Evolutionary conservation across 352 stramenopile species (phyloP), one percentile per base, ranked within the genome.

Genomic region (Saprolegnia parasitica): DNA sequence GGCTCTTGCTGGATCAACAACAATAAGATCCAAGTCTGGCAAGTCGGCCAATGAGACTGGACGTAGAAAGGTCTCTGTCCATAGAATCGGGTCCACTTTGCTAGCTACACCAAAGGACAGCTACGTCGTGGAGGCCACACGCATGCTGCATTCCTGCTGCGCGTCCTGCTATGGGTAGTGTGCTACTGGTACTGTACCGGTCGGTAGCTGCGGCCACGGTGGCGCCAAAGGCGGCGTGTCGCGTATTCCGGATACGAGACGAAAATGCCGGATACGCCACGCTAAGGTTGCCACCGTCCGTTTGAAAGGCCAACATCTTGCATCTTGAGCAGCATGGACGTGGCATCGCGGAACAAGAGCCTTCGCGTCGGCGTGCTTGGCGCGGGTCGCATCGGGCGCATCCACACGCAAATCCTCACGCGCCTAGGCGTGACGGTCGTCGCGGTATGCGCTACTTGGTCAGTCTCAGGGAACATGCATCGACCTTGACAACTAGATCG

Each of bases 281-380:
- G 1, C 13, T 49, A 8, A 8, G 11, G 18, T 49, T 49, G 42
- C 42, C 42, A 15, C 42, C 11, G 42, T 49, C 42, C 42, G 42
- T 49, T 49, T 15, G 29, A 35, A 35, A 29, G 11, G 2, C 24
- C 52, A 11, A 16, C n/a, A 64, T 46, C 26, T 39, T 52, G 46
- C n/a, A n/a, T 52, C 26, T 39, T 52, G 46, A 42, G 32, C 56
- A 70, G 4, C 18, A 70, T 70, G 23, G 47, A 70, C 54, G 16
- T 20, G 54, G 35, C 63, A 54, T 60, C 52, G 54, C 13, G 23
- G 10, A 56, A 21, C 37, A 58, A 55, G 18, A 50, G 56, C 5
- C 54, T 89, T 57, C 81, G 81, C 15, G 81, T 93, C 15, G 85
- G 81, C 8, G 85, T 93, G 56, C 68, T 93, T 5, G 85, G 85